A percentile compares a stretch with the other conserved stretches of the same genome.
Conservation (phyloP, 768 basidiomycete genomes). For the Boletus pseudo-olivaceus region DNA sequence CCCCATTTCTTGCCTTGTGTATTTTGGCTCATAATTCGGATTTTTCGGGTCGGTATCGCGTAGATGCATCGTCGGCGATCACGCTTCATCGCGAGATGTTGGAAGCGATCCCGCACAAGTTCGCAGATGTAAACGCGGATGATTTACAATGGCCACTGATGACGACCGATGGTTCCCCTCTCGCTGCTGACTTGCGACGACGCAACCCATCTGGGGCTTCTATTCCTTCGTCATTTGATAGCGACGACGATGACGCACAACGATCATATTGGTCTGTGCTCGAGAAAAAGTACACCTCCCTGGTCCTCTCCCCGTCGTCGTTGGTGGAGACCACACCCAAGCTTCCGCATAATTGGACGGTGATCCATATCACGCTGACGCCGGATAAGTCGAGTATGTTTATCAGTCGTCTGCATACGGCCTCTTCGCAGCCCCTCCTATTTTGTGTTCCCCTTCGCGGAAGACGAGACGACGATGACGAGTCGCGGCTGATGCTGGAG, state of each 20-base stretch:
- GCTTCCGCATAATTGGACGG: constrained; percentile 77
- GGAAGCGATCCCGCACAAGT: constrained; percentile 75
- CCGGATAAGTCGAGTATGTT: constrained; percentile 83
- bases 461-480: constrained; percentile 71
- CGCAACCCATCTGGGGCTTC: constrained; percentile 18
- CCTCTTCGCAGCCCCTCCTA: constrained; percentile 56
- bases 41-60: neutral
- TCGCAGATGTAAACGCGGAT: constrained; percentile 45
- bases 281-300: constrained; percentile 46
- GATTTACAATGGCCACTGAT: constrained; percentile 76
- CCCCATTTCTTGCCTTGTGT: neutral
- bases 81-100: constrained; percentile 85
- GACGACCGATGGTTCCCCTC: constrained; percentile 40
- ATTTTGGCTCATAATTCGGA: neutral
- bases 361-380: constrained; percentile 79
- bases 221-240: constrained; percentile 18
- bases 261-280: constrained; percentile 63
- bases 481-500: constrained; percentile 69
- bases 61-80: constrained; percentile 73
- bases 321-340: constrained; percentile 41
- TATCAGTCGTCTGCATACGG: constrained; percentile 70
- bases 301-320: constrained; percentile 25
- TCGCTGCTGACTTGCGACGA: constrained; percentile 22
- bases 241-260: constrained; percentile 37
- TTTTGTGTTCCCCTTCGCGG: constrained; percentile 90